A percentile compares a stretch with the other conserved stretches of the same genome.
phyloP scores from a whole-genome alignment of 2,329 filamentous ascomycete genomes.

The Neurospora crassa region DNA sequence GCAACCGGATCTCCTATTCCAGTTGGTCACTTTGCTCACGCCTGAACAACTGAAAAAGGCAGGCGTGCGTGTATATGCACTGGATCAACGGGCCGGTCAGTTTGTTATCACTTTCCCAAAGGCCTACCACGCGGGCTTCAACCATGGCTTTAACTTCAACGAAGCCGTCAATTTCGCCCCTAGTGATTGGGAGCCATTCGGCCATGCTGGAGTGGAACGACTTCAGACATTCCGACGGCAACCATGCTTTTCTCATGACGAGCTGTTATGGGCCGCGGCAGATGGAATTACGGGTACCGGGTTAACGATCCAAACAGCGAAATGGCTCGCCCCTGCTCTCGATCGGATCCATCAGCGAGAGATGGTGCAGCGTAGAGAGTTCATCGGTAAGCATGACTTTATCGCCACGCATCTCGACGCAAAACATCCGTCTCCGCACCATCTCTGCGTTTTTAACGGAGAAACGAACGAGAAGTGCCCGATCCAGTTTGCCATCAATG shows the following conservation, averaged over 20 bases:
- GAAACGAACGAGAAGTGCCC: constrained; percentile 44
- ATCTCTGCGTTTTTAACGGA: constrained; percentile 43
- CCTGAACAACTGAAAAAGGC: constrained; percentile 90
- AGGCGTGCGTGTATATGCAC: constrained; percentile 82
- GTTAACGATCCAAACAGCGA: constrained; percentile 75
- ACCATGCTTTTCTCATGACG: constrained; percentile 95
- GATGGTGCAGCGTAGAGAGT: constrained; percentile 54
- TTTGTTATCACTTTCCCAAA: constrained; percentile 96
- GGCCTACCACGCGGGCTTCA: constrained; percentile 96
- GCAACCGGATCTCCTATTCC: constrained; percentile 91
- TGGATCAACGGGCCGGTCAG: constrained; percentile 94
- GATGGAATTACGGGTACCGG: constrained; percentile 58
- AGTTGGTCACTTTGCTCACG: constrained; percentile 90
- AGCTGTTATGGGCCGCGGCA: constrained; percentile 83
- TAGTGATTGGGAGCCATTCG: constrained; percentile 87
- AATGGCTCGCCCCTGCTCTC: constrained; percentile 86
- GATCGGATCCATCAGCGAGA: constrained; percentile 71
- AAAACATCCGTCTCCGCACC: constrained; percentile 50
- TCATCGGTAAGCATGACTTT: constrained; percentile 37
- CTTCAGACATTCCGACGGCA: constrained; percentile 82
- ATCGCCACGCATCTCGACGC: constrained; percentile 20
- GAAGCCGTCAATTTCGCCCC: constrained; percentile 98
- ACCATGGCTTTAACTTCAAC: constrained; percentile 98
- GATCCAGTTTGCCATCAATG: constrained; percentile 54
- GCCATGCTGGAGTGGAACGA: constrained; percentile 75